Base-by-base conservation (phyloP, 169 alveolate species). In the Amoebophrya sp. region DNA sequence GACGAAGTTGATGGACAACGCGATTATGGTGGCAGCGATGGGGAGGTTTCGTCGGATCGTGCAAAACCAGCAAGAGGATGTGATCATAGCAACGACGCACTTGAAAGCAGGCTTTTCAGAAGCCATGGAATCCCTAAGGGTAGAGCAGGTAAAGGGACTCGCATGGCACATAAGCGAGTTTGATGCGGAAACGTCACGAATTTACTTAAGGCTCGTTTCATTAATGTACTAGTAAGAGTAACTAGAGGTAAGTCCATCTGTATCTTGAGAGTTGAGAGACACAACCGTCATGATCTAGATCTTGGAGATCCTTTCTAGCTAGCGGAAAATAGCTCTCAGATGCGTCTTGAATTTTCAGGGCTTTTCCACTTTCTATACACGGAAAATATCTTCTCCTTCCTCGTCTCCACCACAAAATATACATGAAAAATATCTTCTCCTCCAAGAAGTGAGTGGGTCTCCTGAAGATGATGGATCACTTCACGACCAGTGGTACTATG, bases 21-120 rank as follows among this genome's bases (percentile, higher is more conserved):
- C 18, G n/a, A 65, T 65, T 36, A 65, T 65, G 83, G 83, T 65
- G 39, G 83, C 83, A 29, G 36, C n/a, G 83, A 65, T 65, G 83
- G 83, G 83, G 2, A 1, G 83, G 2, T 65, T 65, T 65, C 38
- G 18, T 12, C 65, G 65, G 29, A 12, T 47, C 6, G 29, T 18
- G 29, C 29, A 47, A 18, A 18, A 18, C 65, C 29, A 6, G 65
- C 6, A 6, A 18, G 65, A 65, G 0, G 33, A 65, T 10, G 12
- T 65, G 83, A 18, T 65, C 12, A 36, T 65, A 36, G 18, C 38
- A 1, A 65, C 83, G 36, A 65, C 83, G 83, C 83, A 65, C 26
- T 12, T 65, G 33, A 65, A 65, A 26, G 83, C 83, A 36, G 83
- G 83, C 83, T 65, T 65, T 65, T 65, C 83, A 6, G 83, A 6